These are phyloP conservation scores for Flaveria ramosissima DNA, from an alignment of 129 eudicot species.

Conservation along the genomic window DNA sequence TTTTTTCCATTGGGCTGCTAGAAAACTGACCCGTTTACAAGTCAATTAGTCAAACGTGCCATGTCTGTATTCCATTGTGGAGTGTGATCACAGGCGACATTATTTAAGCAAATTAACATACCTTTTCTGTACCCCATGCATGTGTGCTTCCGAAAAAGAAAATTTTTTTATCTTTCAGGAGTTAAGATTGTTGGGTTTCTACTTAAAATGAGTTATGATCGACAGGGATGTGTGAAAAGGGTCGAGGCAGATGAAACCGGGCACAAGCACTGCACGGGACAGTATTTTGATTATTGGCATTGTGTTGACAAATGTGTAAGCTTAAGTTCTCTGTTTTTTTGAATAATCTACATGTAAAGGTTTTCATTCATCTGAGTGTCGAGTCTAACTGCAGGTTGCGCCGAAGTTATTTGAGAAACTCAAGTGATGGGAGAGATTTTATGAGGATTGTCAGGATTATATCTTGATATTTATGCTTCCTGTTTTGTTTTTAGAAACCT, in stretches of 20 bases:
- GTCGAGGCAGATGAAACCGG: conserved; percentile 80
- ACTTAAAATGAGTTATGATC: conserved; percentile 8
- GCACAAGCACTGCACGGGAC: conserved; percentile 87
- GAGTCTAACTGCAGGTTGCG: conserved; percentile 53
- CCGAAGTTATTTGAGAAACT: conserved; percentile 59
- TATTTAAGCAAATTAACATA: not conserved
- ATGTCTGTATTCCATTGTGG: not conserved
- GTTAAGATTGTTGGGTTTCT: not conserved
- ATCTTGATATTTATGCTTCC: conserved; percentile 23
- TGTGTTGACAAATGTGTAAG: conserved; percentile 88
- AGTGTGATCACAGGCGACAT: not conserved
- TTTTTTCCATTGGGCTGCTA: not conserved
- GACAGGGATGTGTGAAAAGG: conserved; percentile 70
- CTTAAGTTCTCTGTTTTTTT: not conserved
- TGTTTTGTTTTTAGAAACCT: conserved; percentile 16
- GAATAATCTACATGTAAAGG: not conserved
- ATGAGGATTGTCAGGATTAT: conserved; percentile 19
- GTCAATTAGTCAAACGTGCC: not conserved
- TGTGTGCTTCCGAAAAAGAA: not conserved
- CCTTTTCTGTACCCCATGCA: not conserved
- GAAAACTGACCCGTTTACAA: not conserved
- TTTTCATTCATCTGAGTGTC: not conserved
- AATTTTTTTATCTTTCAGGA: not conserved
- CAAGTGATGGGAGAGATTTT: conserved; percentile 39
- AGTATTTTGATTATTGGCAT: conserved; percentile 83